Conservation (phyloP, 176 grass and related monocot species). For the Musa schizocarpa region DNA sequence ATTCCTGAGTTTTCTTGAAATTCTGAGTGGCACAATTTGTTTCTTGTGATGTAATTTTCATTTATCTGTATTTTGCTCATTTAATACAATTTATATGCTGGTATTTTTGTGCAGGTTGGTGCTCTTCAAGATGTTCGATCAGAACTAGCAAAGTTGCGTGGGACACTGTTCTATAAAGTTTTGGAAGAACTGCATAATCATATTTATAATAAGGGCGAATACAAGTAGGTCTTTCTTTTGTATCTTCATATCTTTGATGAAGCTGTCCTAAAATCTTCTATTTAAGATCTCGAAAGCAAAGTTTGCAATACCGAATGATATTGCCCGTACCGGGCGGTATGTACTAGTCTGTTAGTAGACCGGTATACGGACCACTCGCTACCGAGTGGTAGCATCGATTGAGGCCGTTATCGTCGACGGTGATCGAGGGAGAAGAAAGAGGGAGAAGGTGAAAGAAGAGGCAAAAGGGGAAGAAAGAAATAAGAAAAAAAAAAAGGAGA, state of each 20-base stretch:
- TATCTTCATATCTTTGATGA: conserved; percentile 14
- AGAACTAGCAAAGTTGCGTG: conserved; percentile 83
- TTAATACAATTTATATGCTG: conserved; percentile 3
- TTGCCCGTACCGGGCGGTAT: too few relatives aligned
- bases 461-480: too few relatives aligned
- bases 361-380: too few relatives aligned
- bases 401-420: too few relatives aligned
- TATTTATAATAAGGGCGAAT: conserved; percentile 87
- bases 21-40: too few relatives aligned
- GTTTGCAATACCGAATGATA: too few relatives aligned
- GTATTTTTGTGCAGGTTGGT: conserved; percentile 68
- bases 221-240: conserved; percentile 38
- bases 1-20: background rate
- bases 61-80: background rate
- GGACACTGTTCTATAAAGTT: conserved; percentile 89
- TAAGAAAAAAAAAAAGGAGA: too few relatives aligned
- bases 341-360: too few relatives aligned
- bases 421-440: too few relatives aligned
- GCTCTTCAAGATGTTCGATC: conserved; percentile 99
- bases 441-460: too few relatives aligned
- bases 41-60: background rate
- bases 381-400: too few relatives aligned
- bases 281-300: background rate
- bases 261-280: background rate
- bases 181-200: conserved; percentile 90